These are phyloP conservation scores for Mucor circinelloides DNA, from an alignment of 371 early-diverging fungal genomes.

Conservation along the genomic window DNA sequence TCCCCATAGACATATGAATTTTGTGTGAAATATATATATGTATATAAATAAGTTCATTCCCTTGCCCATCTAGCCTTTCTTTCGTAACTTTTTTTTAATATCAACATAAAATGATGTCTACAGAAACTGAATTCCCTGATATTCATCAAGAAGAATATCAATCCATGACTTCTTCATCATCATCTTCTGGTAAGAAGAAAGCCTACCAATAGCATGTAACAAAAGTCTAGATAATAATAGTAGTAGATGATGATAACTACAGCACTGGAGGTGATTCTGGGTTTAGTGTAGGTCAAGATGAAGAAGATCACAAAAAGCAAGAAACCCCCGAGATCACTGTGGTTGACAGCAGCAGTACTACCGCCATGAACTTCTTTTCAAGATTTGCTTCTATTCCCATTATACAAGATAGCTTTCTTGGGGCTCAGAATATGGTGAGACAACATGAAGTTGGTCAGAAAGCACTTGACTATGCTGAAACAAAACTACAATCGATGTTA, in stretches of 20 bases:
- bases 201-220: background rate
- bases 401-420: constrained; percentile 23
- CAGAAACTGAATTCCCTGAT: background rate
- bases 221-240: background rate
- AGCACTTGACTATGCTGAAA: constrained; percentile 30
- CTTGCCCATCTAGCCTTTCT: background rate
- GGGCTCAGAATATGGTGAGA: constrained; percentile 22
- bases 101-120: background rate
- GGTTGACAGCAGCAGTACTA: background rate
- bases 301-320: background rate
- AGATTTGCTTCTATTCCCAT: constrained; percentile 27
- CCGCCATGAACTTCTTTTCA: constrained; percentile 12
- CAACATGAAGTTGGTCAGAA: constrained; percentile 21
- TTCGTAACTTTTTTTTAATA: background rate
- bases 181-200: background rate
- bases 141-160: constrained; percentile 8
- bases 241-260: constrained; percentile 12
- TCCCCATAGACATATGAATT: background rate
- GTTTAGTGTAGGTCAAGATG: constrained; percentile 21
- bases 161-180: background rate
- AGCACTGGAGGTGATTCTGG: constrained; percentile 26
- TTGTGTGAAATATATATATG: background rate
- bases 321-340: background rate
- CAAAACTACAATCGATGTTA: constrained; percentile 8
- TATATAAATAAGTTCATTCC: background rate